Evolutionary conservation across 495 filamentous ascomycete genomes (phyloP).

Genomic region (Talaromyces borbonicus): DNA sequence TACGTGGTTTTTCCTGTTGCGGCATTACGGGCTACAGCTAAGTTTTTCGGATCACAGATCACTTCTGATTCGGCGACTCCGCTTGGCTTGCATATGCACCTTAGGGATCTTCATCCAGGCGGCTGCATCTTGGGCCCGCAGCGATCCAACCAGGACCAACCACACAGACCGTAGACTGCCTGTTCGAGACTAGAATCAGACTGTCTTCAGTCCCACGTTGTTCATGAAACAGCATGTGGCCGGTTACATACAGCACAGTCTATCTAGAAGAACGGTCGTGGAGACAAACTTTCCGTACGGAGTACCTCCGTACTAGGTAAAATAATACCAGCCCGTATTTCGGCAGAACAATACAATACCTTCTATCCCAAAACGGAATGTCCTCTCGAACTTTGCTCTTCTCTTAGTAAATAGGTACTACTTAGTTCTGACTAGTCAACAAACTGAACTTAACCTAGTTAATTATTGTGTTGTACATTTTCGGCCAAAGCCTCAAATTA

Average conservation of each 20-base stretch:
- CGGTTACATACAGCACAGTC: too few species aligned
- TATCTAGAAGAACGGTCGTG: too few species aligned
- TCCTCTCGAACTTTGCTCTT: constrained; percentile 1
- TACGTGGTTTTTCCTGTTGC: too few species aligned
- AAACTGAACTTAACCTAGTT: too few species aligned
- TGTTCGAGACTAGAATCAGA: neutral
- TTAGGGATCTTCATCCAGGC: constrained; percentile 2
- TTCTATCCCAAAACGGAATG: constrained; percentile 1
- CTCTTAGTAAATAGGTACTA: too few species aligned
- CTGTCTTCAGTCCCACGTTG: constrained; percentile 5
- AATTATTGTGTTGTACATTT: too few species aligned
- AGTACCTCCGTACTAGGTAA: neutral
- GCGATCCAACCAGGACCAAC: neutral
- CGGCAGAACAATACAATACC: neutral
- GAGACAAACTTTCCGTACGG: neutral
- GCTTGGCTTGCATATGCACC: neutral
- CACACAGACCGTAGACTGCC: neutral
- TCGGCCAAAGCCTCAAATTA: too few species aligned
- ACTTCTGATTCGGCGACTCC: neutral
- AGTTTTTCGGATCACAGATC: too few species aligned
- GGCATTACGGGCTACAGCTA: too few species aligned
- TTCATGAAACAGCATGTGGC: neutral
- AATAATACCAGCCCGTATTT: too few species aligned
- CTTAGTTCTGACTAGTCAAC: too few species aligned
- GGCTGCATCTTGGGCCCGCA: constrained; percentile 2